A percentile compares a stretch with the other conserved stretches of the same genome.
phyloP scores from a whole-genome alignment of 1,284 basidiomycete species.

The Athelia psychrophila region DNA sequence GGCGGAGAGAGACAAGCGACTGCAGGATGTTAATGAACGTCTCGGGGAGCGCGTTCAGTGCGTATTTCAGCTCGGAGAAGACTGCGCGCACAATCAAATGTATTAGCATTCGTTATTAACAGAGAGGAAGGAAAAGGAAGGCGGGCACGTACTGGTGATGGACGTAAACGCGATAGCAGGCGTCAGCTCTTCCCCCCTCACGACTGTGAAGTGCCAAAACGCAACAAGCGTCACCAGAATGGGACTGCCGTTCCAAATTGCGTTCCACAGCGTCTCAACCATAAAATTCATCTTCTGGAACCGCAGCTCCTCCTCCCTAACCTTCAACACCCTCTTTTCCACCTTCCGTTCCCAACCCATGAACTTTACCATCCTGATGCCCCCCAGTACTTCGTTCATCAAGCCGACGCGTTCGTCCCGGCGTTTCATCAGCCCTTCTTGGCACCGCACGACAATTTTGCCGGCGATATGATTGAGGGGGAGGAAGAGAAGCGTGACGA shows the following conservation, averaged over 20 bases:
- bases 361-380: slow-evolving; percentile 92
- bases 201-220: slow-evolving; percentile 82
- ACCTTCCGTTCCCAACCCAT: slow-evolving; percentile 96
- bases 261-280: slow-evolving; percentile 71
- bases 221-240: slow-evolving; percentile 74
- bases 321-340: slow-evolving; percentile 69
- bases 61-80: slow-evolving; percentile 85
- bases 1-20: slow-evolving; percentile 78
- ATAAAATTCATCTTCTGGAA: slow-evolving; percentile 85
- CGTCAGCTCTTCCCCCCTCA: slow-evolving; percentile 66
- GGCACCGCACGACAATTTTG: slow-evolving; percentile 78
- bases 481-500: slow-evolving; percentile 79
- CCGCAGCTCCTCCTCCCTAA: slow-evolving; percentile 78
- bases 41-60: slow-evolving; percentile 84
- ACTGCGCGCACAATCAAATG: slow-evolving; percentile 46
- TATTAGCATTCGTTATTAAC: not conserved
- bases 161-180: slow-evolving; percentile 88
- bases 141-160: slow-evolving; percentile 26
- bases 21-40: slow-evolving; percentile 61
- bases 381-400: slow-evolving; percentile 92
- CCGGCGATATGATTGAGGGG: slow-evolving; percentile 88
- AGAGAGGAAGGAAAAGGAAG: not conserved
- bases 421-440: slow-evolving; percentile 91
- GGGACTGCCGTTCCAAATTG: slow-evolving; percentile 75
- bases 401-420: slow-evolving; percentile 86